phyloP scores from a whole-genome alignment of 805 yeast genomes.

The Metahyphopichia silvanorum region DNA sequence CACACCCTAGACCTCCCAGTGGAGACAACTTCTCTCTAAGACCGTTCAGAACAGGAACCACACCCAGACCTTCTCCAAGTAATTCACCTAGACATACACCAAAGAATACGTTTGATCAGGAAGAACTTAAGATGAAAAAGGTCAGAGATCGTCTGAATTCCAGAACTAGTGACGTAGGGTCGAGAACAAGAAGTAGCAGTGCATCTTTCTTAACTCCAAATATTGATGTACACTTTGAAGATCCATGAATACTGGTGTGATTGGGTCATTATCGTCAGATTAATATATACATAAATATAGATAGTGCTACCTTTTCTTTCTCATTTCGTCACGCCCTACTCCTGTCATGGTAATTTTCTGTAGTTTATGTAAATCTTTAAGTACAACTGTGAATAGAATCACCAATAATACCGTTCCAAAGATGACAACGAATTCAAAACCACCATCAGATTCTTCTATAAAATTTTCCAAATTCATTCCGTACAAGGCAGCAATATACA shows the following conservation, averaged over 20 bases:
- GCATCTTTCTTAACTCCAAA: constrained; percentile 19
- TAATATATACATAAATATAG: neutral
- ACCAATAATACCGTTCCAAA: constrained; percentile 41
- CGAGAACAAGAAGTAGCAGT: constrained; percentile 16
- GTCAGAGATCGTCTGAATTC: constrained; percentile 3
- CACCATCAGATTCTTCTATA: constrained; percentile 76
- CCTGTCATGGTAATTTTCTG: constrained; percentile 74
- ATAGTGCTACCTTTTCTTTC: constrained; percentile 1
- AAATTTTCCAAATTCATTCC: constrained; percentile 96
- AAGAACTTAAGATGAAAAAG: constrained; percentile 2
- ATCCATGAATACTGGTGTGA: no score
- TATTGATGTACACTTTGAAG: constrained; percentile 27
- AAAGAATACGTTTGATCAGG: constrained; percentile 6
- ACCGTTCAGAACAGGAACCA: constrained; percentile 39
- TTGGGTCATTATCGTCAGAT: no score
- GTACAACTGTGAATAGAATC: constrained; percentile 49
- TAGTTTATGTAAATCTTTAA: constrained; percentile 57
- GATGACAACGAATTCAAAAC: constrained; percentile 50
- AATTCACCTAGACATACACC: constrained; percentile 32
- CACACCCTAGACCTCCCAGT: constrained; percentile 19
- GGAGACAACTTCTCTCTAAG: constrained; percentile 35
- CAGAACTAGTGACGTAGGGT: constrained; percentile 5
- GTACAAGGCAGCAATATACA: constrained; percentile 80
- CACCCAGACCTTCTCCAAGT: constrained; percentile 39
- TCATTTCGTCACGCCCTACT: constrained; percentile 6